A percentile compares a stretch with the other conserved stretches of the same genome.
Conservation (phyloP, 176 grass and related monocot genomes). For the Oryza punctata region DNA sequence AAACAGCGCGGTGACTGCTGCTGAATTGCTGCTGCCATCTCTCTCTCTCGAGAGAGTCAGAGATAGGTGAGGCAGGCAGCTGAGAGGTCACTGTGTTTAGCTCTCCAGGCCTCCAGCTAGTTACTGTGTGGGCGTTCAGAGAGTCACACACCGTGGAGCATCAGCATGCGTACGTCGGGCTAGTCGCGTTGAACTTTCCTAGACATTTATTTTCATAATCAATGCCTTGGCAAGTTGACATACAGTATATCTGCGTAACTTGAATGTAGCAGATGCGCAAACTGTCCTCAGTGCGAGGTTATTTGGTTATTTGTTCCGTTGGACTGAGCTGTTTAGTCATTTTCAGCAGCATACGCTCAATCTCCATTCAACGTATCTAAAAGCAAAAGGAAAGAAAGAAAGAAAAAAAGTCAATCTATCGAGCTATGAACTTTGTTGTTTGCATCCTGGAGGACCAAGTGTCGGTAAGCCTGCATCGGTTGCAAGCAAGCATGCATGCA, state of each 20-base stretch:
- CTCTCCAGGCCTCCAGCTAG: background rate
- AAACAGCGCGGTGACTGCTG: constrained; percentile 22
- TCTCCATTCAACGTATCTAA: background rate
- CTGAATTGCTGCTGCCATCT: constrained; percentile 34
- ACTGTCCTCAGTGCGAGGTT: background rate
- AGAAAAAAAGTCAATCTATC: background rate
- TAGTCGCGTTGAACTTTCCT: background rate
- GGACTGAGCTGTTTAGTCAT: background rate
- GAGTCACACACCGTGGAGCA: background rate
- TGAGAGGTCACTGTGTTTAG: constrained; percentile 31
- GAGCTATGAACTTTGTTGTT: background rate
- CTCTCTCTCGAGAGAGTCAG: background rate
- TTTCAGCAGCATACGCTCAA: background rate
- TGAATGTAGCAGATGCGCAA: background rate
- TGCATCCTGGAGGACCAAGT: background rate
- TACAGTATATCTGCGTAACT: background rate
- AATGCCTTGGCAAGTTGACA: background rate
- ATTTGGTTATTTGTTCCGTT: background rate
- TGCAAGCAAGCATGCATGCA: background rate
- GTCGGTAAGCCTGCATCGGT: background rate
- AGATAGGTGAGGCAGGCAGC: background rate
- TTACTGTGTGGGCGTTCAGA: background rate
- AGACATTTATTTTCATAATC: background rate
- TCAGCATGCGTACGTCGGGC: background rate
- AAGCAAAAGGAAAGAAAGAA: constrained; percentile 13